Evolutionary conservation across 805 yeast species (phyloP).

Genomic region (Candida golubevii): DNA sequence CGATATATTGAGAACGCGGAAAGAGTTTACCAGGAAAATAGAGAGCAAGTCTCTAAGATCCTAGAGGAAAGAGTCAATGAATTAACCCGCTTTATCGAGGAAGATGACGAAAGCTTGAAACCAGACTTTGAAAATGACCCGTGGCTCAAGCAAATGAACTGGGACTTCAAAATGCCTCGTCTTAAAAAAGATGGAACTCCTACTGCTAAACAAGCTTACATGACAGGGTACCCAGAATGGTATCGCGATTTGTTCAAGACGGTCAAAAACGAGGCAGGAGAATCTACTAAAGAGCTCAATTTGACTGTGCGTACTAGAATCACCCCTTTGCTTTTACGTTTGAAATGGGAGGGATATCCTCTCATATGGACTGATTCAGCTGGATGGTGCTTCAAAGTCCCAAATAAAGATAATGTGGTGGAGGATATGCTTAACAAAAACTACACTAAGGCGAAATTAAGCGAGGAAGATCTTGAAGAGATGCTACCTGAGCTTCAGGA

Average conservation of each 20-base stretch:
- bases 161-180: slow-evolving; percentile 64
- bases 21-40: slow-evolving; percentile 53
- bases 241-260: slow-evolving; percentile 55
- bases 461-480: slow-evolving; percentile 26
- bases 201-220: slow-evolving; percentile 61
- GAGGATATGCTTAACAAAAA: slow-evolving; percentile 34
- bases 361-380: slow-evolving; percentile 69
- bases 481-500: slow-evolving; percentile 22
- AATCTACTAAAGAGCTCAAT: slow-evolving; percentile 39
- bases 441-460: slow-evolving; percentile 30
- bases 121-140: slow-evolving; percentile 59
- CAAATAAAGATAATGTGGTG: slow-evolving; percentile 27
- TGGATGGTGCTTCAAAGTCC: slow-evolving; percentile 89
- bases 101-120: slow-evolving; percentile 21
- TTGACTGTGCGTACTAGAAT: slow-evolving; percentile 70
- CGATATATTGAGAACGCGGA: slow-evolving; percentile 70
- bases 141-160: slow-evolving; percentile 87
- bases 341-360: slow-evolving; percentile 85
- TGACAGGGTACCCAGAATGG: slow-evolving; percentile 95
- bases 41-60: slow-evolving; percentile 51
- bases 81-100: slow-evolving; percentile 42
- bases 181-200: slow-evolving; percentile 67
- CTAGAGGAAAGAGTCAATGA: slow-evolving; percentile 58
- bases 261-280: slow-evolving; percentile 28
- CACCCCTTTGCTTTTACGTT: slow-evolving; percentile 68